These are phyloP conservation scores for Leccinum solheimii DNA, from an alignment of 1,284 basidiomycete genomes.

Conservation along the genomic window DNA sequence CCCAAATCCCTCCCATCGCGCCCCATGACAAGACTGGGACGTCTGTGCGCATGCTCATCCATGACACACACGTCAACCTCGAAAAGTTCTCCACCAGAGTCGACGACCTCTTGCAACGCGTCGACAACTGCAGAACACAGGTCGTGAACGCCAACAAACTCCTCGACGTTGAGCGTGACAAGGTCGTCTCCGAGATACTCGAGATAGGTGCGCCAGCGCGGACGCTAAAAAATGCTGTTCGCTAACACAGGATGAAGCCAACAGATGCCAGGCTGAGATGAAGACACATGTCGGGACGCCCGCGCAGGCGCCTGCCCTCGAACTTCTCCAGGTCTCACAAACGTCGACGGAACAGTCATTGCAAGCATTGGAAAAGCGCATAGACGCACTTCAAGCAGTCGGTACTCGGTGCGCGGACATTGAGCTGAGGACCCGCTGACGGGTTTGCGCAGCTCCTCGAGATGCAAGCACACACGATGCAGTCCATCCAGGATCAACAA, in stretches of 20 bases:
- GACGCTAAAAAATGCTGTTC: neutral
- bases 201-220: conserved; percentile 41
- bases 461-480: conserved; percentile 53
- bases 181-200: conserved; percentile 43
- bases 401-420: conserved; percentile 24
- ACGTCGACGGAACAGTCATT: conserved; percentile 41
- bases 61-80: conserved; percentile 65
- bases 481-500: conserved; percentile 41
- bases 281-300: conserved; percentile 57
- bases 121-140: conserved; percentile 44
- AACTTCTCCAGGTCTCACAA: conserved; percentile 42
- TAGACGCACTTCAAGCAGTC: conserved; percentile 59
- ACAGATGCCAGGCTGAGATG: conserved; percentile 59
- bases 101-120: conserved; percentile 42
- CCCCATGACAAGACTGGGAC: conserved; percentile 64
- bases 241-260: conserved; percentile 40
- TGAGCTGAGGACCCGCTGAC: conserved; percentile 8
- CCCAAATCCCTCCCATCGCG: conserved; percentile 39
- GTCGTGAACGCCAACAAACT: conserved; percentile 44
- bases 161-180: conserved; percentile 48
- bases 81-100: conserved; percentile 58
- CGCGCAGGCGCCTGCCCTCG: conserved; percentile 48
- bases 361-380: conserved; percentile 51
- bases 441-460: conserved; percentile 38
- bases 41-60: conserved; percentile 64